phyloP scores from a whole-genome alignment of 257 asterid species.

The Plantago elongata region DNA sequence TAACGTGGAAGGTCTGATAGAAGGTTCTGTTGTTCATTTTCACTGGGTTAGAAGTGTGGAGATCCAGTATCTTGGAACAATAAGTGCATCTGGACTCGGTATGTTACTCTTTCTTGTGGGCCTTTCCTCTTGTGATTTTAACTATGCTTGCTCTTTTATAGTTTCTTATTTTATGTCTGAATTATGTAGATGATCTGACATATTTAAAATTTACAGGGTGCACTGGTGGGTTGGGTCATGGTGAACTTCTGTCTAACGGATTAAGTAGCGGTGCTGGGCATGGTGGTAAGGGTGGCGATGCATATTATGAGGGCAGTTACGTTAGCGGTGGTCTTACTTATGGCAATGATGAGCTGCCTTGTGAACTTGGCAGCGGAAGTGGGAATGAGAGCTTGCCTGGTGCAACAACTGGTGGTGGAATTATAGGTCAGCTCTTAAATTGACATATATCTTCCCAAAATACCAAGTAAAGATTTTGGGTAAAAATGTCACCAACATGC shows the following conservation, averaged over 20 bases:
- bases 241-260: slow-evolving; percentile 61
- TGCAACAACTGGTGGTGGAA: slow-evolving; percentile 79
- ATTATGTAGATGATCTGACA: slow-evolving; percentile 19
- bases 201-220: slow-evolving; percentile 57
- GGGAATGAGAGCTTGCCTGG: slow-evolving; percentile 61
- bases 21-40: slow-evolving; percentile 82
- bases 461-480: too few relatives aligned
- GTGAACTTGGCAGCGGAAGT: slow-evolving; percentile 96
- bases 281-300: slow-evolving; percentile 95
- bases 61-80: slow-evolving; percentile 59
- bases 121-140: slow-evolving; percentile 4
- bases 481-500: too few relatives aligned
- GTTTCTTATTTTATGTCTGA: not conserved
- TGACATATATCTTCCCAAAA: not conserved
- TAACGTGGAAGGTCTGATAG: slow-evolving; percentile 57
- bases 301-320: slow-evolving; percentile 58
- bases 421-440: slow-evolving; percentile 51
- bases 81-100: slow-evolving; percentile 88
- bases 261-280: slow-evolving; percentile 89
- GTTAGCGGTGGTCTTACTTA: slow-evolving; percentile 64
- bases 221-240: slow-evolving; percentile 74
- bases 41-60: slow-evolving; percentile 70
- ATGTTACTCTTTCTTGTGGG: slow-evolving; percentile 17
- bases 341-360: slow-evolving; percentile 73
- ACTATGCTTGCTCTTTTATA: not conserved